Conservation (phyloP, 1,284 basidiomycete genomes). For the Moesziomyces parantarcticus region DNA sequence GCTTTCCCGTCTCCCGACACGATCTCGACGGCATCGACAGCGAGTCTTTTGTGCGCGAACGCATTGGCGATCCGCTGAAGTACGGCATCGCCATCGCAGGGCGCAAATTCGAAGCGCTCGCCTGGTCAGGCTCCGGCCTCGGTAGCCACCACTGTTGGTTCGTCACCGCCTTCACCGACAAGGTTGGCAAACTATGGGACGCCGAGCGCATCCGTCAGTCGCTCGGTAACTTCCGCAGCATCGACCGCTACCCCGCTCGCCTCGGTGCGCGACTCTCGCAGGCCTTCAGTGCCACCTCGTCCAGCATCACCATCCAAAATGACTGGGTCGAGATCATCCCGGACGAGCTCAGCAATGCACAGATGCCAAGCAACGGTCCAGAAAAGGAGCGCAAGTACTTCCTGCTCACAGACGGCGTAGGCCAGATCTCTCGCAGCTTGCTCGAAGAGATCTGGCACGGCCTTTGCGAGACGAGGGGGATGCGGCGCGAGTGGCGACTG, state of each 20-base stretch:
- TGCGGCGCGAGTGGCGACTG: slow-evolving; percentile 20
- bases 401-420: slow-evolving; percentile 35
- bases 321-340: slow-evolving; percentile 27
- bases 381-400: slow-evolving; percentile 2
- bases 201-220: slow-evolving; percentile 29
- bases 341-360: slow-evolving; percentile 14
- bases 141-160: slow-evolving; percentile 41
- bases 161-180: slow-evolving; percentile 30
- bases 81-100: slow-evolving; percentile 31
- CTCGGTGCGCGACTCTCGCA: slow-evolving; percentile 34
- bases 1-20: slow-evolving; percentile 31
- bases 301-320: slow-evolving; percentile 26
- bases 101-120: slow-evolving; percentile 25
- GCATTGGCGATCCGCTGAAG: slow-evolving; percentile 30
- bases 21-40: slow-evolving; percentile 31
- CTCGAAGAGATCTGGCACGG: slow-evolving; percentile 31
- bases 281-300: slow-evolving; percentile 40
- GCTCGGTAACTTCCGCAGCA: slow-evolving; percentile 23
- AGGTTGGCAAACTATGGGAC: slow-evolving; percentile 23
- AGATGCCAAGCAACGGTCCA: slow-evolving; percentile 4
- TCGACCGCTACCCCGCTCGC: slow-evolving; percentile 25
- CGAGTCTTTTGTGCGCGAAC: slow-evolving; percentile 34
- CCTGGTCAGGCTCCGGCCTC: slow-evolving; percentile 34
- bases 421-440: slow-evolving; percentile 24
- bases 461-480: slow-evolving; percentile 25